These are phyloP conservation scores for Clitopilus hobsonii DNA, from an alignment of 768 basidiomycete genomes.

Conservation along the genomic window DNA sequence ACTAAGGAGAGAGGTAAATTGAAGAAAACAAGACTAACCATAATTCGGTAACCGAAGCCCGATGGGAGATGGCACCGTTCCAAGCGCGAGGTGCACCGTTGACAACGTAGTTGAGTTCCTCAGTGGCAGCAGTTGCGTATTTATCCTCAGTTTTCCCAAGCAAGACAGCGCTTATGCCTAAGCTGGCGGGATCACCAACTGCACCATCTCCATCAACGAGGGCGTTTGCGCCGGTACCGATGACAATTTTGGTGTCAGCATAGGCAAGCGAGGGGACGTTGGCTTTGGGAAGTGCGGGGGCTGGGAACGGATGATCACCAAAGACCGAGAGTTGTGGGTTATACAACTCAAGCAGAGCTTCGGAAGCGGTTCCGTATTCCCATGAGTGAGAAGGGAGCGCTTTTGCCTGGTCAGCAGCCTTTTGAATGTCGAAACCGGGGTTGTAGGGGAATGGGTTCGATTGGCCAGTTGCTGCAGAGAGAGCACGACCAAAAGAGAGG, in stretches of 20 bases:
- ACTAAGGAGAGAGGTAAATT: neutral
- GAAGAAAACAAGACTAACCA: slow-evolving; percentile 28
- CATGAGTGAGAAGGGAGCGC: slow-evolving; percentile 23
- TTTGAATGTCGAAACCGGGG: slow-evolving; percentile 22
- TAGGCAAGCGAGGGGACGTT: slow-evolving; percentile 15
- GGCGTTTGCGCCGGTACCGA: slow-evolving; percentile 15
- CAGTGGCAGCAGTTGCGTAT: slow-evolving; percentile 31
- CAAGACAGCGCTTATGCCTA: slow-evolving; percentile 39
- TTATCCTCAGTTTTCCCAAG: slow-evolving; percentile 32
- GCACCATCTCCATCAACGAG: slow-evolving; percentile 39
- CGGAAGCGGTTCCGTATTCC: slow-evolving; percentile 25
- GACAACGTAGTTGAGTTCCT: slow-evolving; percentile 40
- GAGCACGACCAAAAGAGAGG: neutral
- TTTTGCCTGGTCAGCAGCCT: slow-evolving; percentile 15
- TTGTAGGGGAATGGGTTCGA: slow-evolving; percentile 12
- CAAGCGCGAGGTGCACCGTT: slow-evolving; percentile 31
- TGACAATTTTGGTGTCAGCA: slow-evolving; percentile 13
- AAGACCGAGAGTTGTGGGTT: slow-evolving; percentile 22
- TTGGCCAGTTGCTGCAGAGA: neutral
- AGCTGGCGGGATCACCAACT: slow-evolving; percentile 52
- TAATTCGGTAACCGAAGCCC: slow-evolving; percentile 41
- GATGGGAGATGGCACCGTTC: slow-evolving; percentile 54
- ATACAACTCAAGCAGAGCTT: slow-evolving; percentile 24
- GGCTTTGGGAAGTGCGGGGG: slow-evolving; percentile 8
- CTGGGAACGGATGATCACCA: slow-evolving; percentile 20